Evolutionary conservation across 2,329 filamentous ascomycete genomes (phyloP).

Genomic region (Fusarium sp.): DNA sequence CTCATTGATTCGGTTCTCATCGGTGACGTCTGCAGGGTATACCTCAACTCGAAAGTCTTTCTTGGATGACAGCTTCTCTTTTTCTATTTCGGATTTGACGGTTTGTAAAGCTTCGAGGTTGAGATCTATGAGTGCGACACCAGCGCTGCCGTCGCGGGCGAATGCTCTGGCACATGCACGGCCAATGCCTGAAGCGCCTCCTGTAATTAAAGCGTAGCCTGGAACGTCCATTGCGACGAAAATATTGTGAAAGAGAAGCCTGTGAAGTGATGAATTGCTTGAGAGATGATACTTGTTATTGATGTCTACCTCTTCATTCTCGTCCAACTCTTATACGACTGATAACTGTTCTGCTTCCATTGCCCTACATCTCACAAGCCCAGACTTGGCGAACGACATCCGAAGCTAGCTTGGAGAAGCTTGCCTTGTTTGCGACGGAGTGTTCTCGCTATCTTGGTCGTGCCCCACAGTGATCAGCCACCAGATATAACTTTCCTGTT

Average conservation of each 20-base stretch:
- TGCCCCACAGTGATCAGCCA: slow-evolving; percentile 4
- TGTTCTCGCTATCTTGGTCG: not conserved
- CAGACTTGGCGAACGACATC: not conserved
- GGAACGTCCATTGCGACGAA: slow-evolving; percentile 43
- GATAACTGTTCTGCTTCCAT: not conserved
- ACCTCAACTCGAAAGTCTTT: slow-evolving; percentile 10
- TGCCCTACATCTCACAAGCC: not conserved
- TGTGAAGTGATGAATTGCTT: rapidly evolving
- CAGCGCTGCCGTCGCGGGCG: slow-evolving; percentile 46
- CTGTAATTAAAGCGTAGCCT: slow-evolving; percentile 49
- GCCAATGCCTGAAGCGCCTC: slow-evolving; percentile 51
- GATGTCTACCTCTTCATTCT: no score
- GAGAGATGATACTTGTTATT: rapidly evolving
- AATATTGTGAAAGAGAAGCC: rapidly evolving
- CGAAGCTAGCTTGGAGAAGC: slow-evolving; percentile 10
- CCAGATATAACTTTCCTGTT: slow-evolving; percentile 31
- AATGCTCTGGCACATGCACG: slow-evolving; percentile 48
- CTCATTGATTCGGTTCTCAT: slow-evolving; percentile 44
- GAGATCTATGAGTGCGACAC: slow-evolving; percentile 48
- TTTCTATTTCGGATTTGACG: slow-evolving; percentile 41
- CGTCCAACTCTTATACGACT: not conserved
- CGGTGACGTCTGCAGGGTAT: slow-evolving; percentile 46
- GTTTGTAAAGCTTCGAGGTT: slow-evolving; percentile 31
- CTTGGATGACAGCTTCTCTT: not conserved
- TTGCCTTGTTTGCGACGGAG: slow-evolving; percentile 10